Base-by-base conservation (phyloP, 495 filamentous ascomycete species). In the Podospora australis region DNA sequence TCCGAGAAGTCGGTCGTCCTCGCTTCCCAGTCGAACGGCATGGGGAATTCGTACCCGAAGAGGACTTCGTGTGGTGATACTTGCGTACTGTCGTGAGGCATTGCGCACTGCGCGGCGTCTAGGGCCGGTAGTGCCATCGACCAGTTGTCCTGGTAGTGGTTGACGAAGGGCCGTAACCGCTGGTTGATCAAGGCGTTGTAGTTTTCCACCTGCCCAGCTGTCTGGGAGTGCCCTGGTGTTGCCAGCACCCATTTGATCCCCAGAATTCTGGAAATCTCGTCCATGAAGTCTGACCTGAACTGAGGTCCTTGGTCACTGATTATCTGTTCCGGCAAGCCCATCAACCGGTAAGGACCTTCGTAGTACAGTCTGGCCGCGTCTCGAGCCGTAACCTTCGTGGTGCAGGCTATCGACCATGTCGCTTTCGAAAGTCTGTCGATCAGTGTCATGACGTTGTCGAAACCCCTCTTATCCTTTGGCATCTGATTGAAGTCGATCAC, bases 401-500 rank as follows among this genome's bases (percentile, higher is more conserved):
- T n/a, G n/a, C n/a, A n/a, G n/a, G n/a, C n/a, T n/a, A n/a, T n/a
- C n/a, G n/a, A n/a, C n/a, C n/a, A n/a, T n/a, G n/a, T n/a, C n/a
- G n/a, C n/a, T n/a, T n/a, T n/a, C n/a, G n/a, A n/a, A n/a, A n/a
- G n/a, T n/a, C n/a, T n/a, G n/a, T n/a, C n/a, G n/a, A n/a, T n/a
- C n/a, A n/a, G n/a, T n/a, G n/a, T n/a, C n/a, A n/a, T n/a, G n/a
- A 34, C 19, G 29, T 50, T 50, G 17, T 50, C 22, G 23, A 9
- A 44, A n/a, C 24, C 22, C 3, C 38, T 9, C 23, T 25, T 46
- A 24, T 40, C 16, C 16, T 21, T 1, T 0, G 23, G 49, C 24
- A 46, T 45, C 13, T 40, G 39, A 14, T 52, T 52, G 17, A 52
- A 52, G 17, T 52, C 24, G 3, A 52, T 23, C 3, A 46, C 42